Evolutionary conservation across 257 asterid species (phyloP).

Genomic region (Primulina tabacum): DNA sequence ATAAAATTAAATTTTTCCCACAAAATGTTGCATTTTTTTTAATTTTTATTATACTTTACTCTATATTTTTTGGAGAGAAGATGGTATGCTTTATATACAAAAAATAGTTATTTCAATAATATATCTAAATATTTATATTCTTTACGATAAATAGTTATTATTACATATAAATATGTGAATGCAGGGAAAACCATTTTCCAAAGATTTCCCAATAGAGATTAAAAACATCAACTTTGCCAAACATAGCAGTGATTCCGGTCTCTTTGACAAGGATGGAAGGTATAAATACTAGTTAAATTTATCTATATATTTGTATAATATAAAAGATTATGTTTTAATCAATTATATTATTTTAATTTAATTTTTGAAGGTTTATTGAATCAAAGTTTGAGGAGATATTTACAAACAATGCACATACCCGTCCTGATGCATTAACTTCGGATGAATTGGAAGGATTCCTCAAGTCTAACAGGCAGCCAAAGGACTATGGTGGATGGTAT

Average conservation of each 20-base stretch:
- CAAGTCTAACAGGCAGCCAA: constrained; percentile 61
- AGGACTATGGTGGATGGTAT: constrained; percentile 69
- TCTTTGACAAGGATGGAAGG: constrained; percentile 81
- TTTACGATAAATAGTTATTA: too few species aligned
- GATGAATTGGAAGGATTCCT: constrained; percentile 53
- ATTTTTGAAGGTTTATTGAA: constrained; percentile 48
- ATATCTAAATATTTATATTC: too few species aligned
- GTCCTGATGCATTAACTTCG: constrained; percentile 49
- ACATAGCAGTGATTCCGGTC: constrained; percentile 77
- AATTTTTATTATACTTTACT: too few species aligned
- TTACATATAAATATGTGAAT: not conserved
- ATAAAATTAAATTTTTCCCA: too few species aligned
- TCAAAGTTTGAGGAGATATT: constrained; percentile 74
- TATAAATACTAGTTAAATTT: constrained; percentile 20
- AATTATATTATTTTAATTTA: not conserved
- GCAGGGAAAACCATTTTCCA: constrained; percentile 68
- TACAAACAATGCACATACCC: constrained; percentile 44
- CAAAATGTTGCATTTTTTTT: too few species aligned
- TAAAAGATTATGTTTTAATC: too few species aligned
- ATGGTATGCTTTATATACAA: too few species aligned
- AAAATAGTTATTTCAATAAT: too few species aligned
- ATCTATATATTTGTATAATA: too few species aligned
- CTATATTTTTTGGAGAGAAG: too few species aligned
- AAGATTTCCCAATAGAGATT: constrained; percentile 65
- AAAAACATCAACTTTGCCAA: constrained; percentile 55